These are phyloP conservation scores for Papiliotrema flavescens DNA, from an alignment of 1,284 basidiomycete genomes.

Conservation along the genomic window DNA sequence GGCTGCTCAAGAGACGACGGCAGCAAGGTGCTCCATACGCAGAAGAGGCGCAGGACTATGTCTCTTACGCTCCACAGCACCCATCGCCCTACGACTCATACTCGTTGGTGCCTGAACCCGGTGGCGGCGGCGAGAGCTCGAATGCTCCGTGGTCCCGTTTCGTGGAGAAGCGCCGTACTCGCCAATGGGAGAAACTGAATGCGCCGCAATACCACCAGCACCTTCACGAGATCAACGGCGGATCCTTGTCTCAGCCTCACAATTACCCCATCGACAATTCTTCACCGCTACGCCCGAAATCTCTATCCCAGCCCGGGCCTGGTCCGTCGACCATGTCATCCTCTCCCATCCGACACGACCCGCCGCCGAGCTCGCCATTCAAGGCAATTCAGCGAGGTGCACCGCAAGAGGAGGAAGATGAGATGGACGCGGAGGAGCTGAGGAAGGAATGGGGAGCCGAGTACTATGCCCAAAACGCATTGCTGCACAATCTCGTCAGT, in stretches of 20 bases:
- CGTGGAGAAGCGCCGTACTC: conserved; percentile 24
- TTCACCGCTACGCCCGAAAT: background rate
- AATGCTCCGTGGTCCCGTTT: background rate
- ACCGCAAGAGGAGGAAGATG: conserved; percentile 2
- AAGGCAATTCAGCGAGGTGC: background rate
- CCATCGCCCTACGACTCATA: background rate
- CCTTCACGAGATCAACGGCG: background rate
- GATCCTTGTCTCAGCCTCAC: background rate
- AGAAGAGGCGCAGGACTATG: background rate
- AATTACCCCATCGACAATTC: background rate
- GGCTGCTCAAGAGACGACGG: conserved; percentile 37
- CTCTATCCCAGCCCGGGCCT: background rate
- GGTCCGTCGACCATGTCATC: conserved; percentile 22
- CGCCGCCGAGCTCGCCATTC: conserved; percentile 28
- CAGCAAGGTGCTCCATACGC: conserved; percentile 3
- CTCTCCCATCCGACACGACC: conserved; percentile 29
- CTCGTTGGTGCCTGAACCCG: background rate
- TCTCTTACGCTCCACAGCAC: background rate
- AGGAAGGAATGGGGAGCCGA: conserved; percentile 32
- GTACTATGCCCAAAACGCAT: conserved; percentile 29
- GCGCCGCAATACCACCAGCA: conserved; percentile 11
- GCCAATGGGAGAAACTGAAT: conserved; percentile 34
- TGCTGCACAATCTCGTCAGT: conserved; percentile 29
- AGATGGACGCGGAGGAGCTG: conserved; percentile 28
- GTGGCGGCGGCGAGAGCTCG: background rate